These are phyloP conservation scores for Eimeria sp. DNA, from an alignment of 169 alveolate species.

Conservation along the genomic window DNA sequence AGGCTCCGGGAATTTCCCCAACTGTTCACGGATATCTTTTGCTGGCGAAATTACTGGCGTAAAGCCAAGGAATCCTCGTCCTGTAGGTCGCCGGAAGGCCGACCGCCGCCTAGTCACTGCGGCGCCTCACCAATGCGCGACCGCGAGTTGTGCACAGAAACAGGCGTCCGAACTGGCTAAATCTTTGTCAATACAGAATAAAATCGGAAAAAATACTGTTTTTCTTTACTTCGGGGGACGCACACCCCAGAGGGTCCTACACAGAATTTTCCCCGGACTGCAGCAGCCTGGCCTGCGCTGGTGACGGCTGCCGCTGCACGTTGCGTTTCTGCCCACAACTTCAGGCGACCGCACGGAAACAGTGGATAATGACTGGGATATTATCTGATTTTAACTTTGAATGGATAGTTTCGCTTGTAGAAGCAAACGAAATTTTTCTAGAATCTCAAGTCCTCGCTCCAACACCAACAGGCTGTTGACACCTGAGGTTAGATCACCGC, in stretches of 20 bases:
- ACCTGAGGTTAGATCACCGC: slow-evolving; percentile 28
- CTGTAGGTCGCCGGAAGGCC: background rate
- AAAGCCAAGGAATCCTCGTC: background rate
- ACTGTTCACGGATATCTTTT: background rate
- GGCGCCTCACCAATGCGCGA: slow-evolving; percentile 21
- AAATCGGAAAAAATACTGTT: background rate
- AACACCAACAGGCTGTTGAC: slow-evolving; percentile 17
- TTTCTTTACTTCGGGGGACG: background rate
- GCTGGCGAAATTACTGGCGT: background rate
- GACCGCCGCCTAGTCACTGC: slow-evolving; percentile 10
- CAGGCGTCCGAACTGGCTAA: slow-evolving; percentile 3
- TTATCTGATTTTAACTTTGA: background rate
- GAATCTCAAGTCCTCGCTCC: background rate
- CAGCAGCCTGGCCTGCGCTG: slow-evolving; percentile 21
- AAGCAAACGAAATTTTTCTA: background rate
- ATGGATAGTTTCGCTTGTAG: background rate
- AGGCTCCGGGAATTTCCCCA: background rate
- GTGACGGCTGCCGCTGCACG: slow-evolving; percentile 17
- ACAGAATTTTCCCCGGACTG: background rate
- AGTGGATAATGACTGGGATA: background rate
- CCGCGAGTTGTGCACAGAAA: background rate
- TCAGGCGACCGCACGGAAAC: background rate
- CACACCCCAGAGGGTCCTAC: slow-evolving; percentile 1
- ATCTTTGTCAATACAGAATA: background rate
- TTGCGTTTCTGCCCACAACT: background rate